These are phyloP conservation scores for Aspergillus fructus DNA, from an alignment of 2,329 filamentous ascomycete genomes.

Conservation along the genomic window DNA sequence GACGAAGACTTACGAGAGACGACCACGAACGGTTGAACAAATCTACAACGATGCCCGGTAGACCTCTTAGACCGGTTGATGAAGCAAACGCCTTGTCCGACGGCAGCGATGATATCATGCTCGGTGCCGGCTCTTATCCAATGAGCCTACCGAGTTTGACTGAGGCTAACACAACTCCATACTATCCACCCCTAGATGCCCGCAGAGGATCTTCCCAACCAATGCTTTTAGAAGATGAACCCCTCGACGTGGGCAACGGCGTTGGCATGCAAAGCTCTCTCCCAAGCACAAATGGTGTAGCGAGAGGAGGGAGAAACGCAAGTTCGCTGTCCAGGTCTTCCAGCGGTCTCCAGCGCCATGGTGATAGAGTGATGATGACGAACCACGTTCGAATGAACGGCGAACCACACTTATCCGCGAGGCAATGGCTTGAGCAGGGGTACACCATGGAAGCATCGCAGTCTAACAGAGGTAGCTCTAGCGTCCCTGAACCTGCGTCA, in stretches of 20 bases:
- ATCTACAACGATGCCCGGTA: not conserved
- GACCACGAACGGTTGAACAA: slow-evolving; percentile 28
- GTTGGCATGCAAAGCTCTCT: not conserved
- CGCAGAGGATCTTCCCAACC: slow-evolving; percentile 20
- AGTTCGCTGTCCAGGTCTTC: not conserved
- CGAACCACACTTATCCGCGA: not conserved
- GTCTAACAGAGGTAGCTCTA: slow-evolving; percentile 1
- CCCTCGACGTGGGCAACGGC: not conserved
- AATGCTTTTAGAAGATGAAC: slow-evolving; percentile 35
- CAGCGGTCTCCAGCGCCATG: not conserved
- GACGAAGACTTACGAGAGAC: slow-evolving; percentile 32
- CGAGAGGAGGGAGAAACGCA: not conserved
- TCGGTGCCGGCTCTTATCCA: slow-evolving; percentile 3
- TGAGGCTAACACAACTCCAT: not conserved
- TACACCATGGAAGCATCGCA: not conserved
- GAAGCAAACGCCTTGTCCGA: too few relatives aligned
- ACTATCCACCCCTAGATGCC: slow-evolving; percentile 9
- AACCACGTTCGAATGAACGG: too few relatives aligned
- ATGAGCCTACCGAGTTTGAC: too few relatives aligned
- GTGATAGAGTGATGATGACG: not conserved
- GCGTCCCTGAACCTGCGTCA: not conserved
- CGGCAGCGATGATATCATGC: not conserved
- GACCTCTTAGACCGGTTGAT: not conserved
- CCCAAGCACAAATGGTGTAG: not conserved
- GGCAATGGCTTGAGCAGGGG: not conserved